These are phyloP conservation scores for Canavalia gladiata DNA, from an alignment of 306 rosid genomes.

Conservation along the genomic window DNA sequence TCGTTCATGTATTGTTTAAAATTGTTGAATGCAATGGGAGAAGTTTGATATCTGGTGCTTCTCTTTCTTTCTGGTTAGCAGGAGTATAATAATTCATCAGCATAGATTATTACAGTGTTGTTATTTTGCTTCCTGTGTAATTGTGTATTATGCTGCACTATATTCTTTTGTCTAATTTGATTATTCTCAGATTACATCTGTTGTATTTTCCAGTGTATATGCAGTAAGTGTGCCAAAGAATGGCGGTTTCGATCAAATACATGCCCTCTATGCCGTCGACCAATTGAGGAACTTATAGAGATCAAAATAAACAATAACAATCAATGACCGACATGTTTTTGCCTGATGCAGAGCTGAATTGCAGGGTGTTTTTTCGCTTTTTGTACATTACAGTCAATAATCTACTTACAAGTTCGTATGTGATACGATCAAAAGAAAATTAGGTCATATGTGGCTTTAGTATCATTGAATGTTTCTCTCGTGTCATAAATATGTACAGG, in stretches of 20 bases:
- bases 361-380: constrained; percentile 49
- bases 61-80: constrained; percentile 24
- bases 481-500: constrained; percentile 21
- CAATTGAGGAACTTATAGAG: constrained; percentile 87
- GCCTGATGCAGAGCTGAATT: constrained; percentile 44
- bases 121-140: constrained; percentile 14
- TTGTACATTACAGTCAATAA: constrained; percentile 55
- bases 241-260: constrained; percentile 79
- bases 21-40: background rate
- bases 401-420: constrained; percentile 49
- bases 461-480: constrained; percentile 13
- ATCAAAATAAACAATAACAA: constrained; percentile 73
- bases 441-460: constrained; percentile 33
- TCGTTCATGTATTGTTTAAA: constrained; percentile 14
- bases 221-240: constrained; percentile 91
- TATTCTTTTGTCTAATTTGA: constrained; percentile 22
- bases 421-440: constrained; percentile 35
- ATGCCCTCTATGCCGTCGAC: constrained; percentile 97
- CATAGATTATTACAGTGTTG: constrained; percentile 24
- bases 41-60: background rate
- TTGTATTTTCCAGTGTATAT: constrained; percentile 85
- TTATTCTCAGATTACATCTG: constrained; percentile 43
- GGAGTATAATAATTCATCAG: constrained; percentile 2
- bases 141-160: constrained; percentile 18
- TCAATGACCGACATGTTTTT: constrained; percentile 60